Evolutionary conservation across 1,139 yeast species (phyloP).

Genomic region (Yamadazyma atmosphaerica): DNA sequence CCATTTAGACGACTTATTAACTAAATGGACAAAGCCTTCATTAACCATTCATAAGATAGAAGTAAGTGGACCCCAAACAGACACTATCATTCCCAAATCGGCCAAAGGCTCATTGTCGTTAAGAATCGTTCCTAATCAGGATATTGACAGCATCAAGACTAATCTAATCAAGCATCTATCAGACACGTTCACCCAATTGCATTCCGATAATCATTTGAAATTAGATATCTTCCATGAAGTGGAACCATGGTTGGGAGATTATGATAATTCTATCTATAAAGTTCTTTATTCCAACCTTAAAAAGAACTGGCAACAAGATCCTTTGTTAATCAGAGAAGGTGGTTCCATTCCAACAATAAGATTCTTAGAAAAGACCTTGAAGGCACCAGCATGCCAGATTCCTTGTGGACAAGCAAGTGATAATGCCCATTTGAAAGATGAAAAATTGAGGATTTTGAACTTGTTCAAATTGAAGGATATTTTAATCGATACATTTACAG

Average conservation of each 20-base stretch:
- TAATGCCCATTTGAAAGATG: slow-evolving; percentile 90
- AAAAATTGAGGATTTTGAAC: slow-evolving; percentile 76
- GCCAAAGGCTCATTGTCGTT: slow-evolving; percentile 79
- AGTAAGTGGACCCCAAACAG: slow-evolving; percentile 88
- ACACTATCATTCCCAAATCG: slow-evolving; percentile 83
- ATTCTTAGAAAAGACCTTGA: slow-evolving; percentile 75
- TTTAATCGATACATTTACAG: slow-evolving; percentile 53
- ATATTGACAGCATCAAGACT: slow-evolving; percentile 55
- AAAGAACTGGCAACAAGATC: slow-evolving; percentile 66
- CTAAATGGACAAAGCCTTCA: slow-evolving; percentile 93
- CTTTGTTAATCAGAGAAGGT: slow-evolving; percentile 89
- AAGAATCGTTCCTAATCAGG: slow-evolving; percentile 89
- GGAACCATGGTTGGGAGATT: slow-evolving; percentile 96
- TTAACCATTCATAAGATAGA: slow-evolving; percentile 83
- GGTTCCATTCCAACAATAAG: slow-evolving; percentile 94
- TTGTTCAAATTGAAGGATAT: slow-evolving; percentile 72
- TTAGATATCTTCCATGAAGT: slow-evolving; percentile 76
- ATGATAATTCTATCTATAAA: slow-evolving; percentile 68
- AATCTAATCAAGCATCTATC: slow-evolving; percentile 49
- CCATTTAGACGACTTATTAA: slow-evolving; percentile 56
- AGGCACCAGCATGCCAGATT: slow-evolving; percentile 90
- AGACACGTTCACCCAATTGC: slow-evolving; percentile 31
- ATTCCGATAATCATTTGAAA: slow-evolving; percentile 59
- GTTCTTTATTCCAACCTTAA: slow-evolving; percentile 60
- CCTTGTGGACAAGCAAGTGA: slow-evolving; percentile 97